Conservation (phyloP, 192 early-diverging fungal species). For the Podila epigama region DNA sequence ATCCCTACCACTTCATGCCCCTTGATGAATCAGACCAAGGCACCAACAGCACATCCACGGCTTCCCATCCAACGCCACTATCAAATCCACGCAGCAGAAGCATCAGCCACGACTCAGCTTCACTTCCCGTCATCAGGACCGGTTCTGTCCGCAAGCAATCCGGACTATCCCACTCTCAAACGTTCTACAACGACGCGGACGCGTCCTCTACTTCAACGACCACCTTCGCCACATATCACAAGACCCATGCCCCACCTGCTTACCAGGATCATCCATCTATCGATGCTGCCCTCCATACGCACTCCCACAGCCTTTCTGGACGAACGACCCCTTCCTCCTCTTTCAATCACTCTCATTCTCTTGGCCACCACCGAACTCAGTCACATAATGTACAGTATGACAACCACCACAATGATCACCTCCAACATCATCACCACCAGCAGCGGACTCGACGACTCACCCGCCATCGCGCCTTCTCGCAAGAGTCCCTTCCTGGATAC, state of each 20-base stretch:
- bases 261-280: too few species aligned
- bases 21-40: neutral
- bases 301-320: neutral
- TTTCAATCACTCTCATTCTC: neutral
- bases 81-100: neutral
- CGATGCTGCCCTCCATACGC: neutral
- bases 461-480: constrained; percentile 12
- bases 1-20: neutral
- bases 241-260: too few species aligned
- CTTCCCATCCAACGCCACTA: too few species aligned
- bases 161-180: neutral
- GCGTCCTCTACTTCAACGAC: neutral
- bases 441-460: constrained; percentile 4
- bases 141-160: neutral
- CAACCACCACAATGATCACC: neutral
- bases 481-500: constrained; percentile 24
- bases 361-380: neutral
- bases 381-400: too few species aligned
- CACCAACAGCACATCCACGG: too few species aligned
- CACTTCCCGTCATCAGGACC: neutral
- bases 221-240: neutral
- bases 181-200: neutral
- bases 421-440: neutral
- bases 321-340: neutral
- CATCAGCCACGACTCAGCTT: neutral